Evolutionary conservation across 2,329 filamentous ascomycete genomes (phyloP).

Genomic region (Alternaria burnsii): DNA sequence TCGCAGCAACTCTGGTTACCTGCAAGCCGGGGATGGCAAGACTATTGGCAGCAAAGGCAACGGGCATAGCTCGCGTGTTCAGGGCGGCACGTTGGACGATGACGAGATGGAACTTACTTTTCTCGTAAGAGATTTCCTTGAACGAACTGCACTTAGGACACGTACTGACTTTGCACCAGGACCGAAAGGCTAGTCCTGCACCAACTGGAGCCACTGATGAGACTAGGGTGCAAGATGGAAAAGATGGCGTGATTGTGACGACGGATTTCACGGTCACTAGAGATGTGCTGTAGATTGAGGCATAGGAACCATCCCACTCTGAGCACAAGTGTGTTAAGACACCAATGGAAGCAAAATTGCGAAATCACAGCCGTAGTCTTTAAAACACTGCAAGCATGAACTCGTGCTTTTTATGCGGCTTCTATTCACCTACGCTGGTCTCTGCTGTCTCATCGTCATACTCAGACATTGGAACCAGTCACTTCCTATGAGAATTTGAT

Average conservation of each 20-base stretch:
- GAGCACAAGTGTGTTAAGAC: not conserved
- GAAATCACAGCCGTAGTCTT: not conserved
- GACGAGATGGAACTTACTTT: slow-evolving; percentile 31
- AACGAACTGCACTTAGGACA: not conserved
- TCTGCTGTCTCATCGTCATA: too few species aligned
- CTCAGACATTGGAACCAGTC: too few species aligned
- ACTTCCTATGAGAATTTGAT: too few species aligned
- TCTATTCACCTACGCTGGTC: not conserved
- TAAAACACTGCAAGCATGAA: not conserved
- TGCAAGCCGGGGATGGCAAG: slow-evolving; percentile 6
- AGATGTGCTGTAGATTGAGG: slow-evolving; percentile 6
- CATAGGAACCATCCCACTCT: not conserved
- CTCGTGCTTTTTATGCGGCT: not conserved
- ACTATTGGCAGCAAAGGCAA: not conserved
- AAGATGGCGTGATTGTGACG: slow-evolving; percentile 27
- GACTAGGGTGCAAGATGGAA: slow-evolving; percentile 14
- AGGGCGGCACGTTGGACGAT: slow-evolving; percentile 22
- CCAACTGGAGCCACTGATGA: slow-evolving; percentile 15
- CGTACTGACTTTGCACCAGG: not conserved
- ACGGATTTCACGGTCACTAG: slow-evolving; percentile 25
- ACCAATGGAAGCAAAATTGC: not conserved
- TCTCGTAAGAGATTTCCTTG: not conserved
- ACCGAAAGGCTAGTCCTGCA: slow-evolving; percentile 20
- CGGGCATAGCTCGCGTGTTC: slow-evolving; percentile 14
- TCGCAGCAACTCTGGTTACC: slow-evolving; percentile 26